Base-by-base conservation (phyloP, 768 basidiomycete genomes). In the Cyathus striatus region DNA sequence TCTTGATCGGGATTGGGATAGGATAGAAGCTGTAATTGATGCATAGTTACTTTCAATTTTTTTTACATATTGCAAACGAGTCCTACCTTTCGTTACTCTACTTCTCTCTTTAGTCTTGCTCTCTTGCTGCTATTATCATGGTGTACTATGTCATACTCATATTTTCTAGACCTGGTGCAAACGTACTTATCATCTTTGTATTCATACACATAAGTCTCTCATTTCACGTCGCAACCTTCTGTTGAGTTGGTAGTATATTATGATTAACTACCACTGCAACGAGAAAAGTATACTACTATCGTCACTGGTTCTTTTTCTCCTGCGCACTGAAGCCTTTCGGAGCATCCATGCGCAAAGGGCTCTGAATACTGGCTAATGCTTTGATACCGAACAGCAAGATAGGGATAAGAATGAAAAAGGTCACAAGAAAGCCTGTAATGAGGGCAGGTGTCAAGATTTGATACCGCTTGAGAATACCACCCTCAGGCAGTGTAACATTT, bases 291-390 rank as follows among this genome's bases (percentile, higher is more conserved):
- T n/a, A n/a, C n/a, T n/a, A n/a, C n/a, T n/a, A n/a, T n/a, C n/a
- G n/a, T n/a, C n/a, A 89, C 68, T 90, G 86, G 50, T 67, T 79
- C 75, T 90, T 90, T 70, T 72, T 88, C 58, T 87, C 86, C 39
- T 70, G 68, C 4, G 84, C 80, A 53, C 63, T 79, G 54, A 75
- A 87, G 5, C 77, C 76, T 61, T 81, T 87, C 14, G 83, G 79
- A 6, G 71, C 63, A 45, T 84, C 83, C 26, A 74, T 71, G 25
- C 78, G 69, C 37, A 83, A 52, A 1, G 86, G 80, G 36, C 76
- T 81, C 57, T 89, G 84, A 46, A 90, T 87, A 51, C 83, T 82
- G 17, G 83, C 74, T 30, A 90, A 70, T 0, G 87, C 78, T 17
- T 62, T 69, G 41, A 90, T 71, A 22, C 83, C 83, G 27, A 85